Percentiles rank a stretch among this genome's conserved stretches.
Evolutionary conservation across 2,329 filamentous ascomycete genomes (phyloP).

Genomic region (Penicillium aurantiogriseum): DNA sequence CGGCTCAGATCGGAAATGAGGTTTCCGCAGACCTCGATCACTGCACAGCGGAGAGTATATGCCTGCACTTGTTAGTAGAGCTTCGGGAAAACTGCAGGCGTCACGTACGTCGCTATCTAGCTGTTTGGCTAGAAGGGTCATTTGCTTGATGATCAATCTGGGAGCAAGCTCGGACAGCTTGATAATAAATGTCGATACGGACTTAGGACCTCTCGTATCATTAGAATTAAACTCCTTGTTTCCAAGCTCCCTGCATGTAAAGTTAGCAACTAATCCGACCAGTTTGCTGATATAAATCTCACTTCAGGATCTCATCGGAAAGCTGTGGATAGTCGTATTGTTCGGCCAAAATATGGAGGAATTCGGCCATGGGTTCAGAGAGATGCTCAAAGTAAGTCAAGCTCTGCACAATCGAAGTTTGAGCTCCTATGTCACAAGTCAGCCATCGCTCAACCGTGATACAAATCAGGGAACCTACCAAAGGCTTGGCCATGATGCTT

Average conservation of each 20-base stretch:
- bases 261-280: conserved; percentile 21
- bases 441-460: conserved; percentile 11
- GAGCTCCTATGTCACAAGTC: conserved; percentile 63
- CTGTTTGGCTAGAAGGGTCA: conserved; percentile 91
- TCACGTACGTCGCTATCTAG: conserved; percentile 80
- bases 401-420: conserved; percentile 97
- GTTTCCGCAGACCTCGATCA: conserved; percentile 97
- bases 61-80: conserved; percentile 54
- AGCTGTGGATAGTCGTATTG: conserved; percentile 98
- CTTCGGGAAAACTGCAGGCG: neutral
- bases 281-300: conserved; percentile 6
- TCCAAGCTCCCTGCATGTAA: conserved; percentile 68
- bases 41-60: conserved; percentile 85
- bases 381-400: conserved; percentile 97
- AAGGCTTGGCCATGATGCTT: conserved; percentile 98
- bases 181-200: conserved; percentile 87
- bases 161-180: conserved; percentile 91
- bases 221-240: conserved; percentile 98
- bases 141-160: conserved; percentile 91
- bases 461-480: conserved; percentile 53
- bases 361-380: conserved; percentile 99
- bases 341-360: conserved; percentile 90
- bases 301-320: conserved; percentile 81
- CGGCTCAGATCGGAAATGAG: conserved; percentile 87
- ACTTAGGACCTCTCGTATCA: conserved; percentile 92